Base-by-base conservation (phyloP, 2,329 filamentous ascomycete species). In the Alternaria triticina region DNA sequence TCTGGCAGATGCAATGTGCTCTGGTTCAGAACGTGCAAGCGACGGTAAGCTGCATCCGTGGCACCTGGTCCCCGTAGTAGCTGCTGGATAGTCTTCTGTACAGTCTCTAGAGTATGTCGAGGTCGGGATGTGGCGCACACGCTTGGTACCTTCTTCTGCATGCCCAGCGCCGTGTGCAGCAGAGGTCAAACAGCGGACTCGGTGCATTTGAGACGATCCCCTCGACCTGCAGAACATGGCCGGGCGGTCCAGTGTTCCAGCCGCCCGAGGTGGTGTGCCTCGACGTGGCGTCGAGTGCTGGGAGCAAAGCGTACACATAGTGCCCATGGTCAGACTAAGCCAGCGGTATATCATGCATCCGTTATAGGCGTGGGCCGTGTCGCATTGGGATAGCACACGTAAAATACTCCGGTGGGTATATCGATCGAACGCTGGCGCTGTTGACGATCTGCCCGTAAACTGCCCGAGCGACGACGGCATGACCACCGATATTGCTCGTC, bases 321-420 rank as follows among this genome's bases (percentile, higher is more conserved):
- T 74, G 70, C 67, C 36, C 62, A 65, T 67, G 55, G 70, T 65
- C 59, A 64, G 70, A 70, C 65, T 66, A 68, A 62, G 67, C 70
- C 70, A 67, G 62, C 66, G 58, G 57, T 66, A 73, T 73, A 73
- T 64, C 54, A 63, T 64, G 62, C 55, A 60, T 57, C 57, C 69
- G 61, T 50, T 73, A 71, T 70, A 73, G 70, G 63, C 65, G 56
- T 67, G 62, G 65, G 62, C 64, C 62, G 57, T 59, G 60, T 62
- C 64, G 70, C 65, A 69, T 69, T 68, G 55, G 66, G 61, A 63
- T 62, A 65, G 71, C 60, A 58, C 69, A 70, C 67, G 64, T 66
- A 74, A 74, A 79, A 78, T 72, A 69, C 72, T 79, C 76, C 77
- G 76, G 76, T 70, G 72, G 69, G 66, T 73, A 70, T 70, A 71